Evolutionary conservation across 2,329 filamentous ascomycete species (phyloP).

Genomic region (Endothia cerciana): DNA sequence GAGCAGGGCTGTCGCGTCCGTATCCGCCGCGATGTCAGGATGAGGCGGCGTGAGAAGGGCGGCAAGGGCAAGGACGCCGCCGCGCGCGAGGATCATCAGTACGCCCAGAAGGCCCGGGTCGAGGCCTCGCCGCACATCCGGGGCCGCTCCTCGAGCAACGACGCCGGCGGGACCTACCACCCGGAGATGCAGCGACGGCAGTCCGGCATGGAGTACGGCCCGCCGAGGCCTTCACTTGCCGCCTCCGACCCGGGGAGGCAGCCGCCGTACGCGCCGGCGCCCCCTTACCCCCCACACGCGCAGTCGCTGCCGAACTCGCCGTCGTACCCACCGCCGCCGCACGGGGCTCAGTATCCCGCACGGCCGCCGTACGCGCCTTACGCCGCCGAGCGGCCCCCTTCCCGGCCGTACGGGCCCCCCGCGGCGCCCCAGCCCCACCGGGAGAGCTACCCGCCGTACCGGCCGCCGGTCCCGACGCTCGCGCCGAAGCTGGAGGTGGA

Average conservation of each 20-base stretch:
- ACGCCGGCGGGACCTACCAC: slow-evolving; percentile 39
- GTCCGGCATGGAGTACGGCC: slow-evolving; percentile 39
- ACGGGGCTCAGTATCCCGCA: slow-evolving; percentile 15
- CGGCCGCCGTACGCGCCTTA: slow-evolving; percentile 31
- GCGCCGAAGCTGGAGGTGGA: slow-evolving; percentile 25
- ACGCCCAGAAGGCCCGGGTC: slow-evolving; percentile 37
- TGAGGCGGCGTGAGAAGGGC: slow-evolving; percentile 55
- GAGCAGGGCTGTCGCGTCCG: slow-evolving; percentile 97
- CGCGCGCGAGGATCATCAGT: slow-evolving; percentile 40
- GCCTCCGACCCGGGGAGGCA: slow-evolving; percentile 32
- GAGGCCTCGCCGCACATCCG: slow-evolving; percentile 39
- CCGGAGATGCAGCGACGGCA: slow-evolving; percentile 38
- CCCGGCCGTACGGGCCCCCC: slow-evolving; percentile 35
- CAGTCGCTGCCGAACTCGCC: slow-evolving; percentile 41
- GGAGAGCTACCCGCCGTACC: slow-evolving; percentile 21
- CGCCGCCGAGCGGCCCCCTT: slow-evolving; percentile 35
- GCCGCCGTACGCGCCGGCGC: slow-evolving; percentile 33
- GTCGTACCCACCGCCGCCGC: slow-evolving; percentile 37
- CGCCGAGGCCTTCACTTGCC: slow-evolving; percentile 36
- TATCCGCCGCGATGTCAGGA: slow-evolving; percentile 76
- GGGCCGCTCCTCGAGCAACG: slow-evolving; percentile 39
- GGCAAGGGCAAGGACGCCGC: slow-evolving; percentile 37
- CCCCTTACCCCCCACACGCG: slow-evolving; percentile 35
- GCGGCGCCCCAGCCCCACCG: slow-evolving; percentile 30
- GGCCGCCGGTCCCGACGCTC: slow-evolving; percentile 20